Percentiles rank a stretch among this genome's conserved stretches.
These are phyloP conservation scores for Metschnikowia vanudenii DNA, from an alignment of 805 yeast species.

Conservation along the genomic window DNA sequence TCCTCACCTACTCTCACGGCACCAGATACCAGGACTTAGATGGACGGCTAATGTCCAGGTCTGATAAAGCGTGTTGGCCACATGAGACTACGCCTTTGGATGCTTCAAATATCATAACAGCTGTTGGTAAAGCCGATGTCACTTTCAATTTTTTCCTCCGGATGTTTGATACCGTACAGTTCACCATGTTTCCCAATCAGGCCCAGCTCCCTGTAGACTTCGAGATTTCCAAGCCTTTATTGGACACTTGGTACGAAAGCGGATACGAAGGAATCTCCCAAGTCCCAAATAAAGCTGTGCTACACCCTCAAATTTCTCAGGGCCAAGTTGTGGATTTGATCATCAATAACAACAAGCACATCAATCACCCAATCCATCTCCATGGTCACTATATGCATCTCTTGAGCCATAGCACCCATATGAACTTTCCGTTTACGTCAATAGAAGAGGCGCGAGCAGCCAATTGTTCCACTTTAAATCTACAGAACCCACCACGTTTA, in stretches of 20 bases:
- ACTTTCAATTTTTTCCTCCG: constrained; percentile 30
- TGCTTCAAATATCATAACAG: background rate
- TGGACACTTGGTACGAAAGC: constrained; percentile 4
- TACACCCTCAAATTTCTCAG: constrained; percentile 18
- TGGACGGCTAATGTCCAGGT: constrained; percentile 18
- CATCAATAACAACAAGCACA: constrained; percentile 26
- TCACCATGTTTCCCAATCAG: constrained; percentile 26
- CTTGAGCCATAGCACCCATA: constrained; percentile 25
- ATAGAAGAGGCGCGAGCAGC: constrained; percentile 25
- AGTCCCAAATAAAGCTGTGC: background rate
- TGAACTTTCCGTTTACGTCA: constrained; percentile 24
- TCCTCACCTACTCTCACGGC: constrained; percentile 18
- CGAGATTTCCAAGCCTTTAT: constrained; percentile 27
- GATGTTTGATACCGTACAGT: constrained; percentile 28
- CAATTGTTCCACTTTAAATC: constrained; percentile 19
- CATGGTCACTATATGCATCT: constrained; percentile 36
- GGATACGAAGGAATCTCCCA: background rate
- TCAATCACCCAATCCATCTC: constrained; percentile 36
- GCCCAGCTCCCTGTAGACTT: constrained; percentile 18
- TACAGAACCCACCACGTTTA: constrained; percentile 24
- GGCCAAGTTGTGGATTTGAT: constrained; percentile 35
- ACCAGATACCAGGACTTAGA: constrained; percentile 22
- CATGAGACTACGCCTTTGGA: constrained; percentile 23
- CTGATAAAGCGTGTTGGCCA: constrained; percentile 18
- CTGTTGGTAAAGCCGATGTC: constrained; percentile 22